A percentile compares a stretch with the other conserved stretches of the same genome.
Evolutionary conservation across 2,329 filamentous ascomycete genomes (phyloP).

Genomic region (Emmonsiellopsis sp.): DNA sequence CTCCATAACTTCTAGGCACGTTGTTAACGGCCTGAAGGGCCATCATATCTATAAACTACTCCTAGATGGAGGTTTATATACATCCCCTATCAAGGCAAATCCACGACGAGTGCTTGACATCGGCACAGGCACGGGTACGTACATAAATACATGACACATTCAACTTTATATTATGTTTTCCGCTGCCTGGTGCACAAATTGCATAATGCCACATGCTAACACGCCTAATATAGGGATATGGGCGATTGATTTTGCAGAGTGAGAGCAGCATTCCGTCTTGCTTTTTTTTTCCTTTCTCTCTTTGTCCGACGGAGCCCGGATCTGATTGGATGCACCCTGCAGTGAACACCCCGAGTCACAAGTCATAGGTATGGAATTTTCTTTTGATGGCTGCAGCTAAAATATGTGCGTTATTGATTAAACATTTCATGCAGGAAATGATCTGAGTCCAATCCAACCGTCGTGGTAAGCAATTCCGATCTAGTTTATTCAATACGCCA

Average conservation of each 20-base stretch:
- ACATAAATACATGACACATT: slow-evolving; percentile 4
- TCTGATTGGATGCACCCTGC: not conserved
- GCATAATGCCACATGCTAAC: slow-evolving; percentile 4
- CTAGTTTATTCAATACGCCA: no score
- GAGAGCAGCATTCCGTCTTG: slow-evolving; percentile 11
- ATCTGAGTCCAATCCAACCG: slow-evolving; percentile 6
- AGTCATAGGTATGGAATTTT: slow-evolving; percentile 9
- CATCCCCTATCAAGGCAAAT: slow-evolving; percentile 13
- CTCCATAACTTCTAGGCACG: slow-evolving; percentile 6
- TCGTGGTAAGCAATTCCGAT: not conserved
- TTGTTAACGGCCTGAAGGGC: slow-evolving; percentile 11
- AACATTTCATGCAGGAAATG: slow-evolving; percentile 1
- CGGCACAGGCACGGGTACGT: slow-evolving; percentile 31
- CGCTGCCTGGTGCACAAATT: no score
- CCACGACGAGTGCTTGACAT: slow-evolving; percentile 29
- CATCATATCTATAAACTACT: slow-evolving; percentile 20
- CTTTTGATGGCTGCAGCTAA: not conserved
- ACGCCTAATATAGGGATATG: slow-evolving; percentile 22
- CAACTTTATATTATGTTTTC: no score
- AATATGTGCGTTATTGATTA: not conserved
- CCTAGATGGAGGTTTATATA: slow-evolving; percentile 16
- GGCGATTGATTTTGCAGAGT: slow-evolving; percentile 34
- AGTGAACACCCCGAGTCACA: slow-evolving; percentile 1
- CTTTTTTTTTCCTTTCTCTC: not conserved
- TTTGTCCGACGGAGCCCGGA: slow-evolving; percentile 4